A percentile compares a stretch with the other conserved stretches of the same genome.
These are phyloP conservation scores for Ormosia emarginata DNA, from an alignment of 306 rosid species.

Conservation along the genomic window DNA sequence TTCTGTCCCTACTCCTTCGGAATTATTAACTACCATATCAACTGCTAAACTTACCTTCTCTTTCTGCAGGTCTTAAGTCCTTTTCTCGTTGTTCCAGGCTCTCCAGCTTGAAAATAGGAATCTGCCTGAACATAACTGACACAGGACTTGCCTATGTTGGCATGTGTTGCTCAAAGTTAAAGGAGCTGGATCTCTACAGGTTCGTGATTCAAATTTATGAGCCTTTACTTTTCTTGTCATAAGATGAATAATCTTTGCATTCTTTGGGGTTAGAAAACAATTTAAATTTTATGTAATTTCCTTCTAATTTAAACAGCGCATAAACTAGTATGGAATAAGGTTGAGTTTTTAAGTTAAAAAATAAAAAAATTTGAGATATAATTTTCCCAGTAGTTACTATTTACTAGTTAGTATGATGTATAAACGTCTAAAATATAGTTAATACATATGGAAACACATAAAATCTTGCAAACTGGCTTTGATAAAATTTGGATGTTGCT, in stretches of 20 bases:
- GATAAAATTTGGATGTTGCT: neutral
- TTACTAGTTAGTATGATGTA: neutral
- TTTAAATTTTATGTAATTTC: neutral
- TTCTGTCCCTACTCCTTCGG: neutral
- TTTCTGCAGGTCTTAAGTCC: conserved; percentile 62
- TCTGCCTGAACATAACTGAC: conserved; percentile 86
- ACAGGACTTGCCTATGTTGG: conserved; percentile 68
- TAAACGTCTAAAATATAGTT: neutral
- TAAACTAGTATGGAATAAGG: neutral
- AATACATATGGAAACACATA: neutral
- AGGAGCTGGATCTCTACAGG: conserved; percentile 93
- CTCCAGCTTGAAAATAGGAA: conserved; percentile 70
- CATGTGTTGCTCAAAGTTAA: conserved; percentile 61
- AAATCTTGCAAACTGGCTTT: neutral
- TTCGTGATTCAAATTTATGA: conserved; percentile 29
- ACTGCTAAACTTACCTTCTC: conserved; percentile 26
- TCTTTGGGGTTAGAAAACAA: neutral
- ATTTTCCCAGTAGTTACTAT: neutral
- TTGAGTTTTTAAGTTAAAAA: neutral
- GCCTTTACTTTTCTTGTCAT: neutral
- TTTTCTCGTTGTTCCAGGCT: conserved; percentile 70
- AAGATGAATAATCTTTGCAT: neutral
- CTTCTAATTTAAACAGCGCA: conserved; percentile 1
- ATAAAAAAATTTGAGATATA: neutral
- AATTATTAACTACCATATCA: neutral